Base-by-base conservation (phyloP, 2,329 filamentous ascomycete species). In the Sporothrix pallida region DNA sequence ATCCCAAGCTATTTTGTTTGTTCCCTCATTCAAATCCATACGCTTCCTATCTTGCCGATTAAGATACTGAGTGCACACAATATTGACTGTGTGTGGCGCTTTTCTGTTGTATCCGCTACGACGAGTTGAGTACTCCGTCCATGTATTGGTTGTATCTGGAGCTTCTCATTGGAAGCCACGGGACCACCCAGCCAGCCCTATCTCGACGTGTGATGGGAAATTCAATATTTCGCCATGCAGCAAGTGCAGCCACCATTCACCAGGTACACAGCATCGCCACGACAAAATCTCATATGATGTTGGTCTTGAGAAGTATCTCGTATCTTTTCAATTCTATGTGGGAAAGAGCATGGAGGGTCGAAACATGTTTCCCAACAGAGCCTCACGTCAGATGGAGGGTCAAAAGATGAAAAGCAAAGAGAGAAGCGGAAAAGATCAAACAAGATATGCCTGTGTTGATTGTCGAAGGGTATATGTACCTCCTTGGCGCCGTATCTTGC, bases 191-290 rank as follows among this genome's bases (percentile, higher is more conserved):
- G 56, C 56, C 56, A 58, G 56, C 56, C 56, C 56, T 58, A 31
- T 31, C 56, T 58, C 23, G 52, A 58, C 15, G 15, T 26, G 20
- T 26, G 50, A 31, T 58, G 54, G 26, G 20, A 10, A 58, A 26
- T 20, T 26, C 54, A 58, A 58, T 58, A 58, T 26, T 58, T 58
- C 54, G 10, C 54, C 54, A 58, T 58, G 54, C 54, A 58, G n/a
- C 50, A 54, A 54, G 23, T 26, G 23, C 23, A 26, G 23, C 23
- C 23, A 26, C 23, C 23, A 26, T 26, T 26, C 23, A 26, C 23
- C 23, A 26, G 23, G 23, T 26, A 26, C 23, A 26, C 23, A 26
- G 23, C 23, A 26, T 26, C 23, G 23, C 23, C 23, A 26, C 23
- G 23, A 26, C 23, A 26, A 26, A 26, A 26, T 26, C 23, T 26